A percentile compares a stretch with the other conserved stretches of the same genome.
Conservation (phyloP, 345 rosid genomes). For the Syzygium oleosum region DNA sequence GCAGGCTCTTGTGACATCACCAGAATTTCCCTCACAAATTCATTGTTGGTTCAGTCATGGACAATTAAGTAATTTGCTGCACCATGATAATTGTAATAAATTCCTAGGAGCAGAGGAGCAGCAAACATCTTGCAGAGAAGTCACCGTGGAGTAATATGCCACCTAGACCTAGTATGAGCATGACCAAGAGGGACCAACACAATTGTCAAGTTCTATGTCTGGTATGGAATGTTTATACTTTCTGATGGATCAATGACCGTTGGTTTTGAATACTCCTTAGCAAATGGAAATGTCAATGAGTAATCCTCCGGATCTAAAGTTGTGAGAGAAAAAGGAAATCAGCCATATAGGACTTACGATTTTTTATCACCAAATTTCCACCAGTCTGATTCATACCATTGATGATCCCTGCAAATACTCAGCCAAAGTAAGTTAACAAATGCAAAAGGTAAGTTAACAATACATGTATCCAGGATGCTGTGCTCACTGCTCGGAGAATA, state of each 20-base stretch:
- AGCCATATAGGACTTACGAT: constrained; percentile 19
- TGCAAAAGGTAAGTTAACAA: not conserved
- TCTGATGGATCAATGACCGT: not conserved
- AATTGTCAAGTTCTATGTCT: not conserved
- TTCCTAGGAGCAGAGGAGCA: not conserved
- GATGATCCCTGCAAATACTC: constrained; percentile 10
- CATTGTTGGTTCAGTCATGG: not conserved
- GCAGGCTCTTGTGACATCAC: not conserved
- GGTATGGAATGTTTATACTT: not conserved
- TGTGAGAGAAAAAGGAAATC: not conserved
- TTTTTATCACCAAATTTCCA: constrained; percentile 74
- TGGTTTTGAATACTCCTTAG: not conserved
- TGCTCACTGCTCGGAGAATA: constrained; percentile 33
- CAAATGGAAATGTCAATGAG: not conserved
- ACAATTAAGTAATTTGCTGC: not conserved
- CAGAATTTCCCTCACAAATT: not conserved
- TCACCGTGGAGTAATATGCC: not conserved
- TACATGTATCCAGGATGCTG: not conserved
- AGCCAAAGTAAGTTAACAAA: not conserved
- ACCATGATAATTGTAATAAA: not conserved
- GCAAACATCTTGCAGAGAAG: not conserved
- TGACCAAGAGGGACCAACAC: not conserved
- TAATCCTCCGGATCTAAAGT: not conserved
- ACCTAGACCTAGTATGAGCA: not conserved
- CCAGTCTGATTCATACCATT: constrained; percentile 58